Base-by-base conservation (phyloP, 176 grass and related monocot species). In the Zea luxurians region DNA sequence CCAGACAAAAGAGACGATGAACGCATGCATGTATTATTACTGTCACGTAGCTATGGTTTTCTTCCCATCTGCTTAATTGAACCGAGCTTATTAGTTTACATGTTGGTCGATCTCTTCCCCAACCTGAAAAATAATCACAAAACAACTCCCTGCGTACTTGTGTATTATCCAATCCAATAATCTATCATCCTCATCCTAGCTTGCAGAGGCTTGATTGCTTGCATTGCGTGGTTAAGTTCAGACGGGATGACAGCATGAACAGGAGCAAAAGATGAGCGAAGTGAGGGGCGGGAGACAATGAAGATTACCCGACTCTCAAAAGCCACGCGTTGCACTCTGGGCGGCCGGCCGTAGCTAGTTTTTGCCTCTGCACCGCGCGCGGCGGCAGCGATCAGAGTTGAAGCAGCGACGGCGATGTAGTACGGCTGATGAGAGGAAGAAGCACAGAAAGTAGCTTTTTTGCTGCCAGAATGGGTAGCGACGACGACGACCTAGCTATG, bases 61-160 rank as follows among this genome's bases (percentile, higher is more conserved):
- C 20, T 57, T 57, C 7, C 20, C 18, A 1, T 4, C 50, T n/a
- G 16, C 40, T 76, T 76, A 70, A 88, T 83, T 20, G 27, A 27
- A 27, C 27, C 61, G 27, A 76, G 64, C 81, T 81, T 84, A 70
- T 15, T 15, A n/a, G 77, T 74, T 84, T 88, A 89, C 77, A 89
- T 60, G 65, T 84, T 73, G 78, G n/a, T 82, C 65, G 40, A 59
- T 66, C 77, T 76, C 77, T 76, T 55, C 40, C 20, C 75, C 74
- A 83, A 76, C 82, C 10, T 4, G 45, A 83, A 78, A 52, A 83
- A 78, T 67, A 74, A 61, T 61, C 73, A 88, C 86, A 67, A n/a
- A n/a, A n/a, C 36, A 73, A 73, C 21, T 58, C 36, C 50, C 59
- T 15, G 40, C 68, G 15, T n/a, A 52, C 16, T 55, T 18, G 17